Base-by-base conservation (phyloP, 179 eudicot species). In the Gypsophila paniculata region DNA sequence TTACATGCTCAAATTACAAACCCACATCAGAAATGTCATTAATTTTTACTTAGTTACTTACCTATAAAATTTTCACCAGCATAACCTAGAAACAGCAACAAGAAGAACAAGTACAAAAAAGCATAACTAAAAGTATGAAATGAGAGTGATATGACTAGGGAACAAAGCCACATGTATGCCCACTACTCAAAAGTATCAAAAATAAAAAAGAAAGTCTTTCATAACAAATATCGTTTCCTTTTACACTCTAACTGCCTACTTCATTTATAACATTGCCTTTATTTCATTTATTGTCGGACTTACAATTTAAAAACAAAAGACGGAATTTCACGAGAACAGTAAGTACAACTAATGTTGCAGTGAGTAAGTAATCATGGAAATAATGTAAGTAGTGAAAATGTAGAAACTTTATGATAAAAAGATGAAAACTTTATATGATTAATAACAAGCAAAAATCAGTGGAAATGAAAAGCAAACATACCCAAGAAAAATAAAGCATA, bases 101-200 rank as follows among this genome's bases (percentile, higher is more conserved):
- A n/a, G n/a, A n/a, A 68, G 57, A 25, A 44, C 13, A 65, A 65
- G 2, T 11, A 8, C 21, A 19, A 17, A 23, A 34, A 6, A 54
- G 55, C 38, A 14, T 68, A 29, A 46, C 19, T 60, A 63, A 18
- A 6, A 68, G 53, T 69, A 73, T 23, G 54, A 51, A 68, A 68
- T 68, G 76, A 68, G 69, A 74, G 66, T 17, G 64, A 73, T 32
- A 42, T 49, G 54, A 54, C 72, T 22, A 59, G 62, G 78, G 48
- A 76, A 74, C 74, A 72, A 44, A 58, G 75, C 77, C 78, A 78
- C 82, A 78, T 78, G 82, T 51, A 66, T 51, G 58, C 14, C 72
- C 76, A 42, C 46, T 42, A 42, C 46, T 2, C 11, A 42, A 42
- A 42, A 42, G 11, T 42, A 42, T 42, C 8, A 42, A 42, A 42